Conservation (phyloP, 108 stramenopile genomes). For the Bacterosira constricta region DNA sequence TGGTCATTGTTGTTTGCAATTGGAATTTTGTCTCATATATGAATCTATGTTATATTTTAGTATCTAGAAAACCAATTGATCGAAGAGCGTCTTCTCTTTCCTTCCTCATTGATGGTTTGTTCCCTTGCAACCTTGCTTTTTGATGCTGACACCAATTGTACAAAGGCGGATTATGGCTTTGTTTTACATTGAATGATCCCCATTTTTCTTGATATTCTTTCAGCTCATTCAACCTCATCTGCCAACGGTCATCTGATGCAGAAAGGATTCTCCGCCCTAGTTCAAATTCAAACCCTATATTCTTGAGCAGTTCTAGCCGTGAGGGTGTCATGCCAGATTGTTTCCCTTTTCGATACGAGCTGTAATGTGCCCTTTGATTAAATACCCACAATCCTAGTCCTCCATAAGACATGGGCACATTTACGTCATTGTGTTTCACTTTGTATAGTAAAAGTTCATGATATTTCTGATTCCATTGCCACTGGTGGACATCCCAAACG, state of each 20-base stretch:
- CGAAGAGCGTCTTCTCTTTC: slow-evolving; percentile 43
- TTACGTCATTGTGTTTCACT: slow-evolving; percentile 20
- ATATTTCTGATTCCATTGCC: slow-evolving; percentile 45
- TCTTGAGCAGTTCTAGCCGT: slow-evolving; percentile 20
- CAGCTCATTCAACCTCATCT: slow-evolving; percentile 29
- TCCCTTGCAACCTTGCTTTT: slow-evolving; percentile 36
- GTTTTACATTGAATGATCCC: slow-evolving; percentile 31
- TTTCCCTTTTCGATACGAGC: slow-evolving; percentile 35
- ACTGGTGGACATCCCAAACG: slow-evolving; percentile 50
- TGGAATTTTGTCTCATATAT: too few species aligned
- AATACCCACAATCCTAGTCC: slow-evolving; percentile 47
- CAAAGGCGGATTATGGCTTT: slow-evolving; percentile 30
- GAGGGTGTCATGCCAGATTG: slow-evolving; percentile 36
- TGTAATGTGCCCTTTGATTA: slow-evolving; percentile 49
- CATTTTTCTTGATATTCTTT: slow-evolving; percentile 24
- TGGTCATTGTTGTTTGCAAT: too few species aligned
- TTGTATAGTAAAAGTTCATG: slow-evolving; percentile 40
- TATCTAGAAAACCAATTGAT: slow-evolving; percentile 36
- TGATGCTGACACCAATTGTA: slow-evolving; percentile 50
- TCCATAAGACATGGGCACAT: slow-evolving; percentile 47
- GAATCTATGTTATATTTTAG: too few species aligned
- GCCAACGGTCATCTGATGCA: slow-evolving; percentile 41
- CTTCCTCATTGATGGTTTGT: slow-evolving; percentile 31
- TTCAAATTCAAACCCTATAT: slow-evolving; percentile 43
- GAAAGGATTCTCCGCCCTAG: slow-evolving; percentile 28